A percentile compares a stretch with the other conserved stretches of the same genome.
phyloP scores from a whole-genome alignment of 202 grass and related monocot species.

The Elaeis oleifera region DNA sequence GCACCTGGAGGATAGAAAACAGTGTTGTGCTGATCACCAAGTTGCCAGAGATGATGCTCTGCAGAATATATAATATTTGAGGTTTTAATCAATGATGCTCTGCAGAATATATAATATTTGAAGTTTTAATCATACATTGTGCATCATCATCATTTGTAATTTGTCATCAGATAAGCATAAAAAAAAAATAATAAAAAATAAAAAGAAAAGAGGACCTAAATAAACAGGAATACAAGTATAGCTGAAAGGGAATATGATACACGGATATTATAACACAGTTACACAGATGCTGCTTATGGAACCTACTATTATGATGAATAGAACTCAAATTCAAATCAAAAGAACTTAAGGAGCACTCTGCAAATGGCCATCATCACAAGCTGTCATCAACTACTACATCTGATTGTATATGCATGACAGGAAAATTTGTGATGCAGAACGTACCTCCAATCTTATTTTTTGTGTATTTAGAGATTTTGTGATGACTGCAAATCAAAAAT shows the following conservation, averaged over 20 bases:
- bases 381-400: too few species aligned
- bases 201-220: too few species aligned
- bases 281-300: too few species aligned
- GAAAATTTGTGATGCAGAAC: constrained; percentile 17
- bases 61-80: constrained; percentile 2
- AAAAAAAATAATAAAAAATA: too few species aligned
- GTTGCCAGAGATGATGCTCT: constrained; percentile 57
- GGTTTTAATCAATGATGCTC: constrained; percentile 23
- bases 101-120: constrained; percentile 17
- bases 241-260: too few species aligned
- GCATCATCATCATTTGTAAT: background rate
- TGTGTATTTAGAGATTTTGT: constrained; percentile 58
- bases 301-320: too few species aligned
- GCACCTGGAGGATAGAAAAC: constrained; percentile 84
- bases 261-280: too few species aligned
- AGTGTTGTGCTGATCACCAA: constrained; percentile 90
- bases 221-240: too few species aligned
- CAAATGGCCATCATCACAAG: too few species aligned
- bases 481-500: constrained; percentile 52
- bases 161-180: background rate
- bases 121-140: too few species aligned
- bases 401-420: background rate
- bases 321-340: too few species aligned
- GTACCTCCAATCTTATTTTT: constrained; percentile 71
- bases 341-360: too few species aligned